Evolutionary conservation across 176 grass and related monocot species (phyloP).

Genomic region (Zea luxurians): DNA sequence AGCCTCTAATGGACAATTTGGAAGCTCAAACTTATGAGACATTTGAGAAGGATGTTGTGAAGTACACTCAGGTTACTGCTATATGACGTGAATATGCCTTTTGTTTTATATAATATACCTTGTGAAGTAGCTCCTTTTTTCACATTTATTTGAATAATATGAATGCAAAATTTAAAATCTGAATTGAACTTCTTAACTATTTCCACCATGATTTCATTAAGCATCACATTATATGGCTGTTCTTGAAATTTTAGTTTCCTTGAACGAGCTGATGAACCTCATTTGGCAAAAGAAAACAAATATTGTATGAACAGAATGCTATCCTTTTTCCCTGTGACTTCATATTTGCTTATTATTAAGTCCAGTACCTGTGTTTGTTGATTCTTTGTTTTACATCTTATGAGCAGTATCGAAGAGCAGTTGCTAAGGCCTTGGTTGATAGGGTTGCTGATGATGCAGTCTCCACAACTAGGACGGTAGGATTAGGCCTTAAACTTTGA

Average conservation of each 20-base stretch:
- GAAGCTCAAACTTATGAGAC: slow-evolving; percentile 99
- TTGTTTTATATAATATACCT: slow-evolving; percentile 26
- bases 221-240: not conserved
- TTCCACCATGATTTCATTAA: not conserved
- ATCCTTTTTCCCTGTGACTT: not conserved
- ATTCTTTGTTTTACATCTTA: slow-evolving; percentile 39
- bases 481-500: slow-evolving; percentile 27
- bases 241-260: slow-evolving; percentile 23
- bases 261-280: not conserved
- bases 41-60: slow-evolving; percentile 95
- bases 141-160: slow-evolving; percentile 1
- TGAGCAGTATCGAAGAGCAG: slow-evolving; percentile 62
- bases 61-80: slow-evolving; percentile 80
- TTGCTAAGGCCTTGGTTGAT: no score
- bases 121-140: slow-evolving; percentile 1
- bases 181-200: not conserved
- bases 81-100: not conserved
- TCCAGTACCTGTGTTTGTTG: not conserved
- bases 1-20: slow-evolving; percentile 99
- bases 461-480: slow-evolving; percentile 17
- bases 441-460: no score
- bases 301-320: not conserved
- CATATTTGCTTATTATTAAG: not conserved
- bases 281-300: slow-evolving; percentile 18
- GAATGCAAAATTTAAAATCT: slow-evolving; percentile 17